Evolutionary conservation across 2,329 filamentous ascomycete species (phyloP), one percentile per base, ranked within the genome.

Genomic region (Aspergillus hortae): DNA sequence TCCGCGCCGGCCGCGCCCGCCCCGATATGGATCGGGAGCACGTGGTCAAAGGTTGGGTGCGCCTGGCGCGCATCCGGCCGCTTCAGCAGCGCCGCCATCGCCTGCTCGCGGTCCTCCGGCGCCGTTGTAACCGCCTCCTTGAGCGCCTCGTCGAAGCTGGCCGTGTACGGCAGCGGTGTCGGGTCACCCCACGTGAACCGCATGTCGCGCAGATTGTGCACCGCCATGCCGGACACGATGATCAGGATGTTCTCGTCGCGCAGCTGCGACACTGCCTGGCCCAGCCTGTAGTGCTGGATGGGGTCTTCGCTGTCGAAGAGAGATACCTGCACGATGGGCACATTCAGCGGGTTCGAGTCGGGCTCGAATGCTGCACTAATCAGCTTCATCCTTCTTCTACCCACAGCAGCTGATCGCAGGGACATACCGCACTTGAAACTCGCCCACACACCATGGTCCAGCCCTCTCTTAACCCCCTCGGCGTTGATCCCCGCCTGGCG

Each of bases 401-500:
- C 33, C 15, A 12, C 15, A 25, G 1, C 21, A 38, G 4, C 2
- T 5, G 6, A 33, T 6, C 14, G 30, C 6, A 23, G 7, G 21
- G 6, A 69, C 74, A 32, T 67, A 78, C 74, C 73, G 56, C 70
- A 74, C 56, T 79, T 80, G 67, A 90, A 90, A 10, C 82, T 81
- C 0, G 82, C 85, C 78, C 86, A 91, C 21, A 90, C 86, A 17
- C 88, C 88, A 64, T 91, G 88, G 61, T 91, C 88, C 1, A 90
- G 74, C 0, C 87, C 88, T 38, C 87, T 75, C 43, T 81, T 78
- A 0, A 84, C 79, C 2, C 80, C 80, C 54, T 82, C 73, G 1
- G 82, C 80, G 48, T 80, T 74, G 57, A 89, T 86, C 1, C 81
- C 83, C 1, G 82, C 79, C 4, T 77, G 66, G 3, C 73, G 70